Percentiles rank a stretch among this genome's conserved stretches.
Evolutionary conservation across 441 rosid species (phyloP).

Genomic region (Manihot esculenta): DNA sequence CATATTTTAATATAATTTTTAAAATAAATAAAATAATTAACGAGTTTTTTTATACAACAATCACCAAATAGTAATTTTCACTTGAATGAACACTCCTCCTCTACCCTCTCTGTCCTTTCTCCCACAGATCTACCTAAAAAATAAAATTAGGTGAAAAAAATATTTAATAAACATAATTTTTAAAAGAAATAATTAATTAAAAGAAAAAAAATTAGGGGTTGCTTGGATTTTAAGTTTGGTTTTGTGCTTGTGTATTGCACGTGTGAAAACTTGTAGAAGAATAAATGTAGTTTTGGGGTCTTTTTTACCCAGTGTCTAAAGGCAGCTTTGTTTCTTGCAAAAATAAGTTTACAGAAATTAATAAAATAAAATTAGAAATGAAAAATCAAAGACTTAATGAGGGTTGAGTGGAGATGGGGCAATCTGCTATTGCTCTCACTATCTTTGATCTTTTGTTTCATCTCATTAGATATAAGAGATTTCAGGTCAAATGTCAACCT

Average conservation of each 20-base stretch:
- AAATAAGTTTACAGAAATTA: constrained; percentile 4
- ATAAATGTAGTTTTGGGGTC: constrained; percentile 39
- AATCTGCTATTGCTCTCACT: constrained; percentile 34
- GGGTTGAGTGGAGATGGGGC: constrained; percentile 66
- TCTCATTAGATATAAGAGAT: constrained; percentile 22
- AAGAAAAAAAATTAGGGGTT: constrained; percentile 21
- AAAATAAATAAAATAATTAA: too few relatives aligned
- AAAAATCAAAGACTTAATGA: constrained; percentile 23
- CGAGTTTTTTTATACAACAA: too few relatives aligned
- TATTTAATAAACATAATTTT: neutral
- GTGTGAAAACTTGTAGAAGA: constrained; percentile 42
- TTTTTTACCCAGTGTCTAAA: constrained; percentile 28
- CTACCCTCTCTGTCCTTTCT: constrained; percentile 24
- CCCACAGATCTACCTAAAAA: constrained; percentile 24
- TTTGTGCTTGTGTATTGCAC: constrained; percentile 18
- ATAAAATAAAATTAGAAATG: neutral
- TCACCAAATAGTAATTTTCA: too few relatives aligned
- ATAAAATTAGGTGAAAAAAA: constrained; percentile 1
- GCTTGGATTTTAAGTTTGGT: constrained; percentile 67
- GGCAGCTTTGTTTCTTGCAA: constrained; percentile 30
- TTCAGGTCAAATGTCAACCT: constrained; percentile 67
- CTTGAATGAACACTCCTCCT: constrained; percentile 10
- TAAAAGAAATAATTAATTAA: neutral
- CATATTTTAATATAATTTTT: too few relatives aligned
- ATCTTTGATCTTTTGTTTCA: constrained; percentile 17